These are phyloP conservation scores for Tolypocladium guangdongense DNA, from an alignment of 2,329 filamentous ascomycete genomes.

Conservation along the genomic window DNA sequence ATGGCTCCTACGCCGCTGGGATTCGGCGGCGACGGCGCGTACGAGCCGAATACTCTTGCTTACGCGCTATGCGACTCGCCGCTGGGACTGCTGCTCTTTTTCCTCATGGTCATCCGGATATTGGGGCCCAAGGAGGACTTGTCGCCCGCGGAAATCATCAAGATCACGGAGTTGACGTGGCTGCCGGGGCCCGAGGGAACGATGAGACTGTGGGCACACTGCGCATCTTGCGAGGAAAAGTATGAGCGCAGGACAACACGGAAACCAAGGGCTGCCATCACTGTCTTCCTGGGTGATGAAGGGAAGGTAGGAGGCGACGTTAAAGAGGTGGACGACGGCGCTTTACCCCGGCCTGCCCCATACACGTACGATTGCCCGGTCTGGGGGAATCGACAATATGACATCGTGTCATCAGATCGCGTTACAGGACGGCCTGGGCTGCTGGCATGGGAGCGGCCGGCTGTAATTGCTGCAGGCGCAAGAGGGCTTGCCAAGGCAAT, in stretches of 20 bases:
- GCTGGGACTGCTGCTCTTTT: slow-evolving; percentile 43
- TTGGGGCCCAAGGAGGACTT: slow-evolving; percentile 30
- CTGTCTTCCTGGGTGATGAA: slow-evolving; percentile 32
- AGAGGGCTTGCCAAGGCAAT: slow-evolving; percentile 29
- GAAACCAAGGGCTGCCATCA: slow-evolving; percentile 33
- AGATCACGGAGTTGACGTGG: slow-evolving; percentile 52
- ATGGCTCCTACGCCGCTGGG: slow-evolving; percentile 13
- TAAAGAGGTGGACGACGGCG: not conserved
- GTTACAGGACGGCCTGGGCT: slow-evolving; percentile 29
- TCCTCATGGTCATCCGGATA: slow-evolving; percentile 35
- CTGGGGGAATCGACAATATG: slow-evolving; percentile 35
- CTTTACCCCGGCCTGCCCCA: slow-evolving; percentile 12
- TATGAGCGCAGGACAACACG: slow-evolving; percentile 9
- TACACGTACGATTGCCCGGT: slow-evolving; percentile 31
- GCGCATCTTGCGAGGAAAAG: slow-evolving; percentile 19
- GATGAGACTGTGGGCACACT: slow-evolving; percentile 44
- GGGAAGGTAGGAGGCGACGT: not conserved
- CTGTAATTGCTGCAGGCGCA: slow-evolving; percentile 31
- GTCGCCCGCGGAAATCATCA: slow-evolving; percentile 43
- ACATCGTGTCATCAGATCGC: slow-evolving; percentile 30
- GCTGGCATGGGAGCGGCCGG: slow-evolving; percentile 37
- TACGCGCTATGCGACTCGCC: slow-evolving; percentile 55
- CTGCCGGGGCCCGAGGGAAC: slow-evolving; percentile 53
- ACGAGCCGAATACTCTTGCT: slow-evolving; percentile 42
- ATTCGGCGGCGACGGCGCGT: slow-evolving; percentile 17